Base-by-base conservation (phyloP, 352 stramenopile species). In the Aphanomyces euteiches region DNA sequence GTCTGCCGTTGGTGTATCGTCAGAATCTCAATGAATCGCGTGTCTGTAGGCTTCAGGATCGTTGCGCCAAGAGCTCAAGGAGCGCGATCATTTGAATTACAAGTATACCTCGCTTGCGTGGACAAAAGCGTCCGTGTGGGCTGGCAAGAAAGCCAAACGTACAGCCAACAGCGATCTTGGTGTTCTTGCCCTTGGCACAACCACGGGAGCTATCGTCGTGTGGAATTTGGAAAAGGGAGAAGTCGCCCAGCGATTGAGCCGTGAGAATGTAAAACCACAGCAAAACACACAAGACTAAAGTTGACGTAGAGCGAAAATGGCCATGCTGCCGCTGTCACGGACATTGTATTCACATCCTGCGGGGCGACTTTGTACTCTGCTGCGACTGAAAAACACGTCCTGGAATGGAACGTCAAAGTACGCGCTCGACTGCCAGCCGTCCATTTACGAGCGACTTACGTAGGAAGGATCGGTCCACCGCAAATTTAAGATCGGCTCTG, bases 41-140 rank as follows among this genome's bases (percentile, higher is more conserved):
- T 28, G 28, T 45, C 13, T 56, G 39, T 36, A 88, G 80, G 78
- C 72, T 53, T 84, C 81, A 3, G 83, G 85, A 38, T 70, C 79
- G 38, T 68, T 95, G 66, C 78, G 87, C 59, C 81, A 87, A 73
- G 87, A 95, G 65, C 76, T 93, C 15, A 88, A 88, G 70, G 85
- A 95, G 77, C 82, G 84, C 56, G 85, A 95, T 72, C 85, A 95
- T 74, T 77, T 93, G 45, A 90, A 75, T 72, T 92, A 92, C 81
- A 87, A 83, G 50, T 93, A 90, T 77, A 95, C 85, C 50, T 79
- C 78, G 68, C 73, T 89, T 37, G 80, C 85, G 15, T 95, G 87
- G 87, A 82, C 82, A 34, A 78, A 83, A 38, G 72, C 60, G 36
- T 77, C 77, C 39, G 72, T 72, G n/a, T 75, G 73, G 72, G n/a